phyloP scores from a whole-genome alignment of 1,284 basidiomycete species.

The Filobasidium uniguttulatum region DNA sequence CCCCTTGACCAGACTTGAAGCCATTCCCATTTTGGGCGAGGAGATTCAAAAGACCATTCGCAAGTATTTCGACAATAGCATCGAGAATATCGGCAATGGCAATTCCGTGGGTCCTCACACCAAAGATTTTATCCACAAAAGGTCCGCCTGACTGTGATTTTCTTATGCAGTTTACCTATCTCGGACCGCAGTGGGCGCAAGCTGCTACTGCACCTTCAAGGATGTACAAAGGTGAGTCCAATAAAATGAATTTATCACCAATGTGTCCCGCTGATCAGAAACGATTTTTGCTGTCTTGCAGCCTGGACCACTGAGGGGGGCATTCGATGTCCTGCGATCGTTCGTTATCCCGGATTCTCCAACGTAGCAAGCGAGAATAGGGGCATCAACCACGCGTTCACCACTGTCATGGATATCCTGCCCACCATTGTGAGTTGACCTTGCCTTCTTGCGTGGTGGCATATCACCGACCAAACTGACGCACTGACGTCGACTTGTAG shows the following conservation, averaged over 20 bases:
- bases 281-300: neutral
- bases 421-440: conserved; percentile 16
- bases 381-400: conserved; percentile 9
- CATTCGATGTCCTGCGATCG: conserved; percentile 22
- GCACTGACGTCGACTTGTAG: neutral
- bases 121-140: no score
- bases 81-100: conserved; percentile 21
- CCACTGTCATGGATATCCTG: conserved; percentile 22
- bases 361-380: neutral
- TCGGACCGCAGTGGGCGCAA: conserved; percentile 24
- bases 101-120: conserved; percentile 10
- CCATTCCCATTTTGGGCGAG: conserved; percentile 18
- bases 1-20: conserved; percentile 3
- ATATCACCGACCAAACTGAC: neutral
- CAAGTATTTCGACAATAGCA: conserved; percentile 20
- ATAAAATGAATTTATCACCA: no score
- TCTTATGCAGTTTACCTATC: conserved; percentile 4
- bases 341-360: conserved; percentile 15
- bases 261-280: neutral
- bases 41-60: conserved; percentile 15
- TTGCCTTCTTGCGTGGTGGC: neutral
- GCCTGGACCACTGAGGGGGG: conserved; percentile 25
- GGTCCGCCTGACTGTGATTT: no score
- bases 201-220: conserved; percentile 25
- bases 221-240: conserved; percentile 23